Evolutionary conservation across 176 grass and related monocot genomes (phyloP).

Genomic region (Zoysia japonica): DNA sequence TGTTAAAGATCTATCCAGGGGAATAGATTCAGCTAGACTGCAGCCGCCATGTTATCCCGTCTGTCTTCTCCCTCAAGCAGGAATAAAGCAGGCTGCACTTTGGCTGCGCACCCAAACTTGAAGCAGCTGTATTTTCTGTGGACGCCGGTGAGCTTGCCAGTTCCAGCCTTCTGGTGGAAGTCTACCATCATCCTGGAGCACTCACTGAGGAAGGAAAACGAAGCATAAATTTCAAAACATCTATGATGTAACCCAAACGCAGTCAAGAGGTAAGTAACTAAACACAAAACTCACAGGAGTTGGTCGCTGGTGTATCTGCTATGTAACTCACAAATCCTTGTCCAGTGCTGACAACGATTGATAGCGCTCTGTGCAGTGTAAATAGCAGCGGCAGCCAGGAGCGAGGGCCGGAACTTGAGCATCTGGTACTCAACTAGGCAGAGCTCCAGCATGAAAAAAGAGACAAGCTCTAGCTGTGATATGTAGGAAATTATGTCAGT

Average conservation of each 20-base stretch:
- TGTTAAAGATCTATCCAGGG: constrained; percentile 34
- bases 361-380: constrained; percentile 89
- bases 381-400: constrained; percentile 78
- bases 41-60: background rate
- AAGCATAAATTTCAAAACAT: background rate
- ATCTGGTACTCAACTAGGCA: constrained; percentile 79
- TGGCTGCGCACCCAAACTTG: constrained; percentile 69
- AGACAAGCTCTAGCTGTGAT: constrained; percentile 68
- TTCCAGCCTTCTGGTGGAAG: constrained; percentile 78
- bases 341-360: constrained; percentile 61
- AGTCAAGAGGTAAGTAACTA: constrained; percentile 4
- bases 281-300: constrained; percentile 65
- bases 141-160: constrained; percentile 64
- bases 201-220: constrained; percentile 44
- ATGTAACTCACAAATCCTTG: constrained; percentile 61
- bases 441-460: constrained; percentile 86
- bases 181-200: constrained; percentile 80
- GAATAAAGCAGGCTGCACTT: constrained; percentile 61
- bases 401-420: constrained; percentile 70
- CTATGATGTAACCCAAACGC: background rate
- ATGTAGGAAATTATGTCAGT: constrained; percentile 33
- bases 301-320: constrained; percentile 74
- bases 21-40: constrained; percentile 36
- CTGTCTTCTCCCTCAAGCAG: constrained; percentile 41
- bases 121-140: constrained; percentile 74